Evolutionary conservation across 2,329 filamentous ascomycete species (phyloP), one percentile per base, ranked within the genome.

Genomic region (Setomelanomma holmii): DNA sequence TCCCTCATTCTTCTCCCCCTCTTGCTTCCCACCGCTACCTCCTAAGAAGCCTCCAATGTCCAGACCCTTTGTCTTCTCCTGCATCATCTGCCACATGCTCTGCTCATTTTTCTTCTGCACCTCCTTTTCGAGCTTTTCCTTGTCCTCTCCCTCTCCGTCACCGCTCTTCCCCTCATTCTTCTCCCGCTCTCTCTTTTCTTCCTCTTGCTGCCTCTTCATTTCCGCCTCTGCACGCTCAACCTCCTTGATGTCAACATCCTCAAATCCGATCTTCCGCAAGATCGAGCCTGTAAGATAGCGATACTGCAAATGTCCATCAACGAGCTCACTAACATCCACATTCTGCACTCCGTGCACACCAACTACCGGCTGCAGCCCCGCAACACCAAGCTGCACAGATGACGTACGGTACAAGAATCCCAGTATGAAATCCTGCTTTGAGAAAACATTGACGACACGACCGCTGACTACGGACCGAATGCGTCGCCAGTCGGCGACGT

Each of bases 331-430:
- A 19, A 83, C 78, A 55, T 84, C 81, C 12, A 84, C 77, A 27
- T 83, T 85, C 49, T 83, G 78, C 0, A 95, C 82, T 2, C 88
- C 88, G 4, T 84, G 81, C 14, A 93, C 84, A 7, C 81, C 83
- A 51, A 86, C 76, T 20, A 96, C 84, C 24, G 86, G 81, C 69
- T 96, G 89, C 1, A 98, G 78, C 0, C 93, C 93, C 0, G 92
- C 92, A 36, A 96, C 85, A 3, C 93, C 93, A 35, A 90, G 83
- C 58, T 95, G 89, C 22, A 96, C 84, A 52, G 88, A 92, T 35
- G 89, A 91, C 2, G 91, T 88, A 39, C 93, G 86, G 72, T 97
- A 96, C 16, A 96, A 79, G 69, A 96, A 93, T 1, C 86, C 92
- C 1, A 97, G 85, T 24, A 97, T 86, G 66, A 91, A 90, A 74